phyloP scores from a whole-genome alignment of 1,284 basidiomycete genomes.

The Melanopsichium pennsylvanicum region DNA sequence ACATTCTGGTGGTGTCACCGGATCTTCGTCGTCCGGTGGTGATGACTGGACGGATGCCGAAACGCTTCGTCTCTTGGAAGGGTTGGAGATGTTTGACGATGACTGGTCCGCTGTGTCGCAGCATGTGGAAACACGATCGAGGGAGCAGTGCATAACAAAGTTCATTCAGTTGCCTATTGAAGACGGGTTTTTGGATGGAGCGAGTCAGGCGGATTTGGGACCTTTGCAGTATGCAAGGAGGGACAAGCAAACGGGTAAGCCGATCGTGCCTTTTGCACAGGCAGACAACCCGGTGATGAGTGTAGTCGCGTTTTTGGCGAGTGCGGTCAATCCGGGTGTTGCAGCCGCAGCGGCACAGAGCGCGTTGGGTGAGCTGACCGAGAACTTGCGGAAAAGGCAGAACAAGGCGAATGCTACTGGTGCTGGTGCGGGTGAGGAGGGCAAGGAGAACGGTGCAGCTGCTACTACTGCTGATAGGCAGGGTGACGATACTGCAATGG shows the following conservation, averaged over 20 bases:
- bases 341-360: slow-evolving; percentile 93
- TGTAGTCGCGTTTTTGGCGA: slow-evolving; percentile 94
- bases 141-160: slow-evolving; percentile 93
- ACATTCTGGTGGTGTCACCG: slow-evolving; percentile 67
- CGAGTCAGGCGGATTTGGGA: slow-evolving; percentile 71
- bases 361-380: slow-evolving; percentile 73
- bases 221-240: slow-evolving; percentile 73
- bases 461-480: slow-evolving; percentile 1
- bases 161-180: slow-evolving; percentile 97
- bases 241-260: slow-evolving; percentile 49
- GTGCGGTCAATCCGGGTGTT: slow-evolving; percentile 87
- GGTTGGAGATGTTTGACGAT: slow-evolving; percentile 96
- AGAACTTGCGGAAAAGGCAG: slow-evolving; percentile 50
- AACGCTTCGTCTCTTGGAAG: slow-evolving; percentile 85
- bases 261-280: slow-evolving; percentile 79
- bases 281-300: slow-evolving; percentile 98
- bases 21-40: slow-evolving; percentile 69
- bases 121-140: slow-evolving; percentile 87
- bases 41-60: slow-evolving; percentile 93
- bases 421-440: slow-evolving; percentile 10
- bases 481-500: slow-evolving; percentile 44
- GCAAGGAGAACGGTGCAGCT: slow-evolving; percentile 3
- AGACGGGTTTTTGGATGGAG: slow-evolving; percentile 78
- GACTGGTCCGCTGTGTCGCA: slow-evolving; percentile 92
- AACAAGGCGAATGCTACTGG: too few species aligned